A percentile compares a stretch with the other conserved stretches of the same genome.
These are phyloP conservation scores for Gossypium gossypioides DNA, from an alignment of 441 rosid genomes.

Conservation along the genomic window DNA sequence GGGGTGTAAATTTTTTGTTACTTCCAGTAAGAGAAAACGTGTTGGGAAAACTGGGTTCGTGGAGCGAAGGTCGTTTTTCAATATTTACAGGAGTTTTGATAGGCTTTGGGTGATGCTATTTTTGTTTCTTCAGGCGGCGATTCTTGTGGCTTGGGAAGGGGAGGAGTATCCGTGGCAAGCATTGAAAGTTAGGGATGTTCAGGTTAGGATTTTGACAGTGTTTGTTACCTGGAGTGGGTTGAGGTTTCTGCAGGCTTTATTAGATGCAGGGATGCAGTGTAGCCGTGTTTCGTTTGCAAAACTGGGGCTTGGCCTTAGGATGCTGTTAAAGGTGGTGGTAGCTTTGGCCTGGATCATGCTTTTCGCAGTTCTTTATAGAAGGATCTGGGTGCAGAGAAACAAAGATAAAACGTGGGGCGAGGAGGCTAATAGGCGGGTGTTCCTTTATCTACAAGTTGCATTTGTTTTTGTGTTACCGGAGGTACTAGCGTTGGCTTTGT, in stretches of 20 bases:
- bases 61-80: neutral
- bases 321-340: constrained; percentile 2
- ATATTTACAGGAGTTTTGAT: constrained; percentile 1
- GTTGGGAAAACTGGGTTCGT: neutral
- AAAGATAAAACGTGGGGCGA: neutral
- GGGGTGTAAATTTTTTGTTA: neutral
- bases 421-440: neutral
- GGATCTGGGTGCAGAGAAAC: neutral
- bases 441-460: neutral
- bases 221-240: neutral
- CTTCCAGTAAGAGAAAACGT: neutral
- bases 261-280: constrained; percentile 2
- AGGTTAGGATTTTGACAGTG: neutral
- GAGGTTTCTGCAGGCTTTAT: neutral
- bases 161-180: constrained; percentile 1
- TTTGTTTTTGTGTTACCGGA: neutral
- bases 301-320: neutral
- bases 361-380: neutral
- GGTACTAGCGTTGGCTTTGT: neutral
- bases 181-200: neutral
- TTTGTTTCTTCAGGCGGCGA: neutral
- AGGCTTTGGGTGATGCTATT: constrained; percentile 1
- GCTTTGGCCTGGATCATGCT: neutral
- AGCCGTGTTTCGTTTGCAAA: neutral
- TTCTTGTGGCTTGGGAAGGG: neutral